phyloP scores from a whole-genome alignment of 1,139 yeast species.

The Candida freyschussii region DNA sequence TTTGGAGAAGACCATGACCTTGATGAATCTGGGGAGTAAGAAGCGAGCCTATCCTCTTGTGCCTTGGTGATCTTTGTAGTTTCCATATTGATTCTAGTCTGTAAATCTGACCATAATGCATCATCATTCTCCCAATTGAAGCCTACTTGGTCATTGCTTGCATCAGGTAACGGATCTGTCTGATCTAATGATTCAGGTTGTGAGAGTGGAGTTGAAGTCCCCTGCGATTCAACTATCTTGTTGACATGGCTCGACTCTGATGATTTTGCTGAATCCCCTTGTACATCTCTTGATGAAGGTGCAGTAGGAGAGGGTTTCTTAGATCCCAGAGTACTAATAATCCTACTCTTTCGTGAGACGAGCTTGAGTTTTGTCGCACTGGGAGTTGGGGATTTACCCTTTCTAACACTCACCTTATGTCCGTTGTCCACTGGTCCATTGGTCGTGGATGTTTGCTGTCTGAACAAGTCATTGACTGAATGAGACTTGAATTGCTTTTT shows the following conservation, averaged over 20 bases:
- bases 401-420: constrained; percentile 4
- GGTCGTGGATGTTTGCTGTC: constrained; percentile 16
- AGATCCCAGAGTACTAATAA: constrained; percentile 1
- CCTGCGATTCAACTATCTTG: too few species aligned
- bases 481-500: constrained; percentile 26
- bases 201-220: background rate
- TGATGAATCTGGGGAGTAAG: constrained; percentile 10
- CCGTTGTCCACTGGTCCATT: constrained; percentile 3
- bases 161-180: too few species aligned
- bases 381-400: constrained; percentile 15
- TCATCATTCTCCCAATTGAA: constrained; percentile 1
- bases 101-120: constrained; percentile 7
- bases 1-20: constrained; percentile 21
- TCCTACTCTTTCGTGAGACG: constrained; percentile 15
- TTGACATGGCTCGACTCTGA: background rate
- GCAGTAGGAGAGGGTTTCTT: constrained; percentile 10
- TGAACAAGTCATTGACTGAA: constrained; percentile 23
- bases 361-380: constrained; percentile 20
- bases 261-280: constrained; percentile 1
- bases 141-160: background rate
- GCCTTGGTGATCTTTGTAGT: constrained; percentile 2
- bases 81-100: constrained; percentile 6
- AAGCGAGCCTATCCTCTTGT: constrained; percentile 4
- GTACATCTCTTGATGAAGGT: constrained; percentile 1
- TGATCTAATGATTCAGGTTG: background rate